These are phyloP conservation scores for Mortierella polycephala DNA, from an alignment of 371 early-diverging fungal species.

Conservation along the genomic window DNA sequence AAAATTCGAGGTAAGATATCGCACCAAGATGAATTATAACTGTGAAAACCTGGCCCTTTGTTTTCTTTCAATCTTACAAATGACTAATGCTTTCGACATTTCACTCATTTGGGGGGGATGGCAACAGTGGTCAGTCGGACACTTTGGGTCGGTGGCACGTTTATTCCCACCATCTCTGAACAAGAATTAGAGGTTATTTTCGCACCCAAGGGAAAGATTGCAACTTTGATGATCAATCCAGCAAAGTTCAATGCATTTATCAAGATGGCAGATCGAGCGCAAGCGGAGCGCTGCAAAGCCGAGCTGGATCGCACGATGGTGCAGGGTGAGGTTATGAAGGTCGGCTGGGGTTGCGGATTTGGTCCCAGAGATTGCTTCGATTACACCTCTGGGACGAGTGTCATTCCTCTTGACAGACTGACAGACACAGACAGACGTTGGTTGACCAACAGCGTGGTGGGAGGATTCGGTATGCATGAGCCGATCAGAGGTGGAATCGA, in stretches of 20 bases:
- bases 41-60: not conserved
- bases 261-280: conserved; percentile 57
- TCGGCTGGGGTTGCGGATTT: conserved; percentile 74
- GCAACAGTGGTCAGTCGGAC: conserved; percentile 65
- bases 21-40: not conserved
- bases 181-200: conserved; percentile 60
- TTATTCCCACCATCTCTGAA: conserved; percentile 58
- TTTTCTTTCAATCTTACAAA: not conserved
- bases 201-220: conserved; percentile 58
- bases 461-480: conserved; percentile 53
- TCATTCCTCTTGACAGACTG: conserved; percentile 50
- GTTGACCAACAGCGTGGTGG: conserved; percentile 45
- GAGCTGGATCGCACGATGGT: conserved; percentile 45
- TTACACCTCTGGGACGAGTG: conserved; percentile 58
- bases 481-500: conserved; percentile 51
- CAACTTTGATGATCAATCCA: conserved; percentile 66
- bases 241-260: conserved; percentile 71
- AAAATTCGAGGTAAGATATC: conserved; percentile 46
- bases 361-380: conserved; percentile 70
- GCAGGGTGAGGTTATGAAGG: conserved; percentile 54
- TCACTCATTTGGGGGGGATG: not conserved
- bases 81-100: not conserved
- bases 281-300: conserved; percentile 41
- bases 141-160: conserved; percentile 64
- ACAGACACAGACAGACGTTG: conserved; percentile 58